These are phyloP conservation scores for Cladobotryum mycophilum DNA, from an alignment of 2,329 filamentous ascomycete genomes.

Conservation along the genomic window DNA sequence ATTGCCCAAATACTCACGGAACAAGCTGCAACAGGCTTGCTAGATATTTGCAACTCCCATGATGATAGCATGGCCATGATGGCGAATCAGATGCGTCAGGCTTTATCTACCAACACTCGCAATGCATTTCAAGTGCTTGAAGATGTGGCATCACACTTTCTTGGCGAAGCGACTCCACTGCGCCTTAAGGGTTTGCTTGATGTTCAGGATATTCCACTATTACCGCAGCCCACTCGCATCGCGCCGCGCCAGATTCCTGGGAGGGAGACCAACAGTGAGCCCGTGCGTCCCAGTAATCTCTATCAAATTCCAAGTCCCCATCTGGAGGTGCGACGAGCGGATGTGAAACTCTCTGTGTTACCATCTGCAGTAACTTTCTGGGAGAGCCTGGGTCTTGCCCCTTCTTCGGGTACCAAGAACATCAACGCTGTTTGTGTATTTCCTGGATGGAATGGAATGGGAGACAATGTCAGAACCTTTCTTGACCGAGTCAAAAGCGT, in stretches of 20 bases:
- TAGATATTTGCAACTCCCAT: slow-evolving; percentile 28
- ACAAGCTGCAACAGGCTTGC: slow-evolving; percentile 53
- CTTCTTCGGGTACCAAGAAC: slow-evolving; percentile 65
- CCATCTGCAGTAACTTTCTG: slow-evolving; percentile 72
- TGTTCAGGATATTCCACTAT: slow-evolving; percentile 49
- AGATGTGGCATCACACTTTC: slow-evolving; percentile 36
- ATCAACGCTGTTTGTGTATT: slow-evolving; percentile 65
- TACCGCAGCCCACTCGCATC: slow-evolving; percentile 46
- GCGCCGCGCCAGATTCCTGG: slow-evolving; percentile 42
- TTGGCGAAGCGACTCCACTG: slow-evolving; percentile 36
- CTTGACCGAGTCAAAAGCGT: slow-evolving; percentile 60
- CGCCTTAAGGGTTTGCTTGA: slow-evolving; percentile 45
- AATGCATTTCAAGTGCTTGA: slow-evolving; percentile 44
- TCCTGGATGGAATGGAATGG: slow-evolving; percentile 58
- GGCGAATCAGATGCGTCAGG: slow-evolving; percentile 32
- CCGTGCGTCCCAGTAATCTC: slow-evolving; percentile 44
- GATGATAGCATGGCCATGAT: slow-evolving; percentile 16
- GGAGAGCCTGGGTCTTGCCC: slow-evolving; percentile 72
- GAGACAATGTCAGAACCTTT: slow-evolving; percentile 56
- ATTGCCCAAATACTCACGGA: slow-evolving; percentile 67
- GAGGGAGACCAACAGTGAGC: slow-evolving; percentile 37
- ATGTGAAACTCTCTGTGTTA: slow-evolving; percentile 64
- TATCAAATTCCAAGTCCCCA: slow-evolving; percentile 63
- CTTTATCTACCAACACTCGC: slow-evolving; percentile 38
- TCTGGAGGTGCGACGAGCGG: slow-evolving; percentile 64